These are phyloP conservation scores for Cyphellophora attinorum DNA, from an alignment of 2,329 filamentous ascomycete species.

Conservation along the genomic window DNA sequence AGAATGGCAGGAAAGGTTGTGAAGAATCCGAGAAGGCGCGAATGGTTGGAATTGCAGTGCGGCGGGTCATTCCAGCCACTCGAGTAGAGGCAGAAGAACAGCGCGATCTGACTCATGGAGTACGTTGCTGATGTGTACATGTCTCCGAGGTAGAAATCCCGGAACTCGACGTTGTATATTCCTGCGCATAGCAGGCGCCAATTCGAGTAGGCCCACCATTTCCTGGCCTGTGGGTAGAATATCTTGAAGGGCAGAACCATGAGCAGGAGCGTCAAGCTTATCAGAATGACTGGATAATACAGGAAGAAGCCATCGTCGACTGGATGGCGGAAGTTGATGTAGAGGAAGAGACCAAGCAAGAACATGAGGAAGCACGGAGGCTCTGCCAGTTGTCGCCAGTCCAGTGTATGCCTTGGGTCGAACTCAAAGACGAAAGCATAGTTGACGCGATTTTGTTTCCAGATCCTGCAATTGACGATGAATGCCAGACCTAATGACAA, in stretches of 20 bases:
- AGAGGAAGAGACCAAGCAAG: conserved; percentile 66
- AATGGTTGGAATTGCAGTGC: conserved; percentile 78
- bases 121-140: conserved; percentile 97
- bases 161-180: conserved; percentile 86
- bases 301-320: conserved; percentile 61
- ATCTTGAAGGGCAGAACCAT: conserved; percentile 67
- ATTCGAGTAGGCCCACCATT: conserved; percentile 84
- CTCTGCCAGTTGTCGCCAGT: conserved; percentile 82
- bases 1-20: conserved; percentile 74
- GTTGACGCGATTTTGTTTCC: conserved; percentile 79
- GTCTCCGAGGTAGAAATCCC: conserved; percentile 94
- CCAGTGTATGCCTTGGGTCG: conserved; percentile 71
- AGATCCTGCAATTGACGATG: conserved; percentile 72
- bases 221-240: conserved; percentile 65
- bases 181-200: conserved; percentile 80
- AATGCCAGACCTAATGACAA: conserved; percentile 76
- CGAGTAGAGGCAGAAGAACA: conserved; percentile 94
- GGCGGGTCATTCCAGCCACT: conserved; percentile 61
- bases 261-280: conserved; percentile 56
- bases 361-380: conserved; percentile 79
- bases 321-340: conserved; percentile 74
- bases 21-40: conserved; percentile 77
- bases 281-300: conserved; percentile 77
- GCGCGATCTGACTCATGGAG: conserved; percentile 73
- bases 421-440: conserved; percentile 97